Conservation (phyloP, 306 rosid species). For the Vicia faba region DNA sequence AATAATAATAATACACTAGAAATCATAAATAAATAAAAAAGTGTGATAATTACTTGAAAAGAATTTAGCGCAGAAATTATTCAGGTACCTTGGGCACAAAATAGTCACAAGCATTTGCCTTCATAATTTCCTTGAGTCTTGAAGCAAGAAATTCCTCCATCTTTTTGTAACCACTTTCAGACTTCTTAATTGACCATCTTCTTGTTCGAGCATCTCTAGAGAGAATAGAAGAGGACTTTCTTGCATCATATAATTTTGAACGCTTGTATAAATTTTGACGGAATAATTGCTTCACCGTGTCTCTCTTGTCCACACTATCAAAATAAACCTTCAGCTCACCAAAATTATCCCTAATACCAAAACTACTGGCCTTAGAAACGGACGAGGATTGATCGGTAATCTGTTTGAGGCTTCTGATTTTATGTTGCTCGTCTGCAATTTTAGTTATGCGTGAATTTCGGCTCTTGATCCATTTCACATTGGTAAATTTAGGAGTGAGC, state of each 20-base stretch:
- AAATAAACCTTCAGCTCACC: conserved; percentile 90
- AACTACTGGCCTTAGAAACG: conserved; percentile 56
- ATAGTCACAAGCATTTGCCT: conserved; percentile 74
- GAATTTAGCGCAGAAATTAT: conserved; percentile 4
- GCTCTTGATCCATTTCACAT: conserved; percentile 81
- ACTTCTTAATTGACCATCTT: conserved; percentile 91
- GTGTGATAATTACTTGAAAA: conserved; percentile 2
- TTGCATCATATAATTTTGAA: conserved; percentile 91
- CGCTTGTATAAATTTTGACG: conserved; percentile 89
- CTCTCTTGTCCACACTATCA: conserved; percentile 95
- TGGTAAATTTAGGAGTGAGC: conserved; percentile 59
- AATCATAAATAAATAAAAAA: conserved; percentile 1
- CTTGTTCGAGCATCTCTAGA: conserved; percentile 98
- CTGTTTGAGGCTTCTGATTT: conserved; percentile 73
- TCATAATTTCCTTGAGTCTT: conserved; percentile 87
- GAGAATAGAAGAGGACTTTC: conserved; percentile 93
- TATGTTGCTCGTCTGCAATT: conserved; percentile 64
- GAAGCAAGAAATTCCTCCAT: conserved; percentile 89
- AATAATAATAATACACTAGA: conserved; percentile 21
- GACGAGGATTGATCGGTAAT: conserved; percentile 61
- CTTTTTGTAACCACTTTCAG: conserved; percentile 88
- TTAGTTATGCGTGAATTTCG: conserved; percentile 48
- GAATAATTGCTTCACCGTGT: conserved; percentile 70
- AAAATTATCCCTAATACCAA: conserved; percentile 79
- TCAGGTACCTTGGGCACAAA: conserved; percentile 90